Base-by-base conservation (phyloP, 306 rosid genomes). In the Astragalus membranaceus region DNA sequence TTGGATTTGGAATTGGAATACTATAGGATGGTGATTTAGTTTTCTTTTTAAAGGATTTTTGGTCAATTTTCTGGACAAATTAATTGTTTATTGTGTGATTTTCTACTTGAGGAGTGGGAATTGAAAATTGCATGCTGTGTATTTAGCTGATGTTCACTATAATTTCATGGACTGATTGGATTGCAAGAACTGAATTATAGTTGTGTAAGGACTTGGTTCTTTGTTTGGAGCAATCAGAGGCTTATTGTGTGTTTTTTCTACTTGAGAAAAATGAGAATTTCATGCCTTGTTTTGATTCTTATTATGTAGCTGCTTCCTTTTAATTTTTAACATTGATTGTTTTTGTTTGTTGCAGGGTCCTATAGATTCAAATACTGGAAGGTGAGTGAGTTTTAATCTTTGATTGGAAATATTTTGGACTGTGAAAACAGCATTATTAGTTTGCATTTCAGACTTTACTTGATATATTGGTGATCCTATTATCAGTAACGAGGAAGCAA, bases 261-360 rank as follows among this genome's bases (percentile, higher is more conserved):
- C 35, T 44, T 54, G 46, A 63, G 43, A 13, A 33, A 17, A 29
- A 65, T 44, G 51, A 54, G 59, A 69, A 37, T 58, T 47, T n/a
- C 59, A 63, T 55, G 42, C 50, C 14, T n/a, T 62, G 9, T 14
- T 51, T 33, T 36, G n/a, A 44, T 64, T 14, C 39, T 63, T 52
- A 7, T 49, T 42, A 7, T 67, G 39, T 41, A 23, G 53, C 17
- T 71, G n/a, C 20, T 44, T 43, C 44, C 52, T 23, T 70, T 55
- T 1, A 13, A 20, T 4, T 57, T 42, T 26, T 16, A 49, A 10
- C 46, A 39, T 47, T 35, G 8, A 17, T 75, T 57, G 29, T 39
- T 76, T 44, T 26, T 57, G 30, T 26, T 52, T 82, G 68, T 74
- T 57, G 8, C 82, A 83, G 87, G 87, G 59, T 51, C 26, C 68